Conservation (phyloP, 1,284 basidiomycete species). For the Cryptococcus floricola region DNA sequence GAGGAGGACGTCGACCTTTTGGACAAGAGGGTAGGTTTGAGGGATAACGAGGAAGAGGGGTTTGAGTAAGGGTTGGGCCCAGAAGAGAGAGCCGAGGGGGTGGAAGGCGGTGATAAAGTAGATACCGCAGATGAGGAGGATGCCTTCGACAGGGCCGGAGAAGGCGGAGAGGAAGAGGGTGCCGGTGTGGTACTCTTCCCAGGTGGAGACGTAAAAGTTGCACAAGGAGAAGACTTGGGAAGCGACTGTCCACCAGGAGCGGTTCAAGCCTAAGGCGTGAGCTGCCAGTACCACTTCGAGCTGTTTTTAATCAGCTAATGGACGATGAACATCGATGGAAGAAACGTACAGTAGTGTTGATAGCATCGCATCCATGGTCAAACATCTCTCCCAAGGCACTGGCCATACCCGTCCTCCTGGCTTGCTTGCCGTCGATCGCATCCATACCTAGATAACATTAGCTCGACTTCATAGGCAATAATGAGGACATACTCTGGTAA, state of each 20-base stretch:
- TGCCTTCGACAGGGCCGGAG: slow-evolving; percentile 94
- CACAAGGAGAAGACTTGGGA: slow-evolving; percentile 80
- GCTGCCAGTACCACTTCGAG: slow-evolving; percentile 76
- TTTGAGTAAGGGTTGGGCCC: slow-evolving; percentile 52
- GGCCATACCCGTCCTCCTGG: slow-evolving; percentile 89
- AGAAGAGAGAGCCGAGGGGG: slow-evolving; percentile 67
- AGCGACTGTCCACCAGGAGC: slow-evolving; percentile 93
- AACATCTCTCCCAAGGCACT: slow-evolving; percentile 84
- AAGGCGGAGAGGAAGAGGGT: slow-evolving; percentile 87
- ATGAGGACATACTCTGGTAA: slow-evolving; percentile 79
- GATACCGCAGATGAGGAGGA: slow-evolving; percentile 76
- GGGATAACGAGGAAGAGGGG: slow-evolving; percentile 29
- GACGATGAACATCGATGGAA: background rate
- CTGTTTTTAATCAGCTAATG: slow-evolving; percentile 46
- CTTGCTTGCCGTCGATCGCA: slow-evolving; percentile 74
- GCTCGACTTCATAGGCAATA: background rate
- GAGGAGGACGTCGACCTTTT: slow-evolving; percentile 27
- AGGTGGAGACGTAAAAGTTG: slow-evolving; percentile 84
- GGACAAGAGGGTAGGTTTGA: slow-evolving; percentile 16
- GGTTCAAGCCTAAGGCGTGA: slow-evolving; percentile 83
- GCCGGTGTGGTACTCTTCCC: slow-evolving; percentile 97
- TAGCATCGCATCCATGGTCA: slow-evolving; percentile 87
- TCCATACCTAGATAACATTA: slow-evolving; percentile 39
- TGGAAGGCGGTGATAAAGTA: slow-evolving; percentile 66
- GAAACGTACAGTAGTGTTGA: slow-evolving; percentile 80